A percentile compares a stretch with the other conserved stretches of the same genome.
phyloP scores from a whole-genome alignment of 345 rosid genomes.

The Angophora floribunda region DNA sequence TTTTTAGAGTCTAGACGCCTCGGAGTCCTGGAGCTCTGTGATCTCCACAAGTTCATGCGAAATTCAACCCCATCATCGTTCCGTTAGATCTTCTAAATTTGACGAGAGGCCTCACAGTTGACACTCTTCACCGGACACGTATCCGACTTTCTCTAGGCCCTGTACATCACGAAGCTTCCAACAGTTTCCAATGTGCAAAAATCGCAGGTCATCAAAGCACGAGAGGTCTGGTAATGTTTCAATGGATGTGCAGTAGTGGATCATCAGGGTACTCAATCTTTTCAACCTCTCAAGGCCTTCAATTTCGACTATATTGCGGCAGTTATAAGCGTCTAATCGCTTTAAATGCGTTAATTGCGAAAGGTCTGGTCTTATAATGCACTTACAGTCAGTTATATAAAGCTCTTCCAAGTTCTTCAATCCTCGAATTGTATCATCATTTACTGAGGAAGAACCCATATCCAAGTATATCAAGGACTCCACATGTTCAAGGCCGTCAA shows the following conservation, averaged over 20 bases:
- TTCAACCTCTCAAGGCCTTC: neutral
- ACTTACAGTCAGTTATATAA: neutral
- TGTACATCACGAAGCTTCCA: neutral
- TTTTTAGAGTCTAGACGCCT: neutral
- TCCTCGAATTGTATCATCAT: neutral
- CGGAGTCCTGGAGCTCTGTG: neutral
- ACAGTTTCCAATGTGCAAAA: neutral
- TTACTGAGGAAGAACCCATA: neutral
- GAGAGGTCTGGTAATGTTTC: neutral
- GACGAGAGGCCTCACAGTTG: neutral
- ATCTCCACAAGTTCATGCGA: neutral
- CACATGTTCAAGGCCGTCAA: neutral
- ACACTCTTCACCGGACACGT: accelerated
- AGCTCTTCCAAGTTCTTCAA: neutral
- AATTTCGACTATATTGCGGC: neutral
- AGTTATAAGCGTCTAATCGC: accelerated
- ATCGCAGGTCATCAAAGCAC: neutral
- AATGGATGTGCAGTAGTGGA: neutral
- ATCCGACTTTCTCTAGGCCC: neutral
- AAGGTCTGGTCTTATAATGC: neutral
- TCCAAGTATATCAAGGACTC: neutral
- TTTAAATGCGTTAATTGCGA: neutral
- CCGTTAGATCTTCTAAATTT: neutral
- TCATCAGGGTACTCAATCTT: accelerated
- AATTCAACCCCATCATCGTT: neutral